phyloP scores from a whole-genome alignment of 768 basidiomycete genomes.

The Imleria badia region DNA sequence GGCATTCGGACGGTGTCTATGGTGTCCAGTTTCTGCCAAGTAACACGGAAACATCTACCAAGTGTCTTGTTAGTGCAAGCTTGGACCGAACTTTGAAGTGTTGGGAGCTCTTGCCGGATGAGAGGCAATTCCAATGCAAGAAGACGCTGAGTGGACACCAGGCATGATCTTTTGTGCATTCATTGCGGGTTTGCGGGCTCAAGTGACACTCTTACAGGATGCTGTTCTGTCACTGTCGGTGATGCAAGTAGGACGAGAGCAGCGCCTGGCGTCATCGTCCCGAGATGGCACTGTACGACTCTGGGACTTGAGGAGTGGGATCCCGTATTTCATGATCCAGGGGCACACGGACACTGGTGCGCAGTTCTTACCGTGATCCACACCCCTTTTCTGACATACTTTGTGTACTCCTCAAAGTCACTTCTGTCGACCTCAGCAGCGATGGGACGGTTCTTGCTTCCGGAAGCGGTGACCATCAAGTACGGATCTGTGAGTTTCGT shows the following conservation, averaged over 20 bases:
- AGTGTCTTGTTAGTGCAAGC: slow-evolving; percentile 31
- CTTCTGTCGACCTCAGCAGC: slow-evolving; percentile 38
- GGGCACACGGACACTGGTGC: slow-evolving; percentile 36
- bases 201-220: slow-evolving; percentile 19
- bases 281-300: slow-evolving; percentile 36
- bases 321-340: slow-evolving; percentile 35
- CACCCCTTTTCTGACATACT: slow-evolving; percentile 12
- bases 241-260: slow-evolving; percentile 34
- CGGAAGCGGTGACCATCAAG: slow-evolving; percentile 37
- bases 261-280: slow-evolving; percentile 38
- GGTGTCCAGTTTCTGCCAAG: slow-evolving; percentile 31
- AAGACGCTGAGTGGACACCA: slow-evolving; percentile 34
- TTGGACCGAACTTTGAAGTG: slow-evolving; percentile 35
- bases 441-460: slow-evolving; percentile 35
- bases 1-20: slow-evolving; percentile 33
- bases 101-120: slow-evolving; percentile 42
- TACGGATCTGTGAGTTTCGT: slow-evolving; percentile 36
- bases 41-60: slow-evolving; percentile 24
- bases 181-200: background rate
- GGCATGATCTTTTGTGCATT: slow-evolving; percentile 7
- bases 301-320: slow-evolving; percentile 36
- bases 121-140: slow-evolving; percentile 28
- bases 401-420: slow-evolving; percentile 24
- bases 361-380: slow-evolving; percentile 24
- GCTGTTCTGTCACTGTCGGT: slow-evolving; percentile 32